Evolutionary conservation across 768 basidiomycete species (phyloP).

Genomic region (Xerocomellus chrysenteron): DNA sequence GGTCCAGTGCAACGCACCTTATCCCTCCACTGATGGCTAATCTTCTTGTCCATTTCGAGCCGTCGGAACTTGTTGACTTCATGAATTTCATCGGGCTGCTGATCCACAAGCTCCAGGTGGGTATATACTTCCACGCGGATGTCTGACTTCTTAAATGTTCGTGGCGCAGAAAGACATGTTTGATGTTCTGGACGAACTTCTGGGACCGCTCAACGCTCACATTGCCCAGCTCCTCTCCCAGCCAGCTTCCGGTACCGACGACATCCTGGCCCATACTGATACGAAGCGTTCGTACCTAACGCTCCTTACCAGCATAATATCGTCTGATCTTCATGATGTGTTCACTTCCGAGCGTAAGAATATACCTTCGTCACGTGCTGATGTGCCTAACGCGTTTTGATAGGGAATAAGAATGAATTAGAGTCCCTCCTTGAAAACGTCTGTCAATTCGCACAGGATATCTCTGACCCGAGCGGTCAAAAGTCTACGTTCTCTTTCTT

Average conservation of each 20-base stretch:
- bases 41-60: conserved; percentile 89
- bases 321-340: conserved; percentile 75
- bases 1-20: conserved; percentile 79
- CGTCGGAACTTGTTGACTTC: conserved; percentile 90
- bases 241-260: conserved; percentile 85
- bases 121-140: conserved; percentile 3
- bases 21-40: conserved; percentile 89
- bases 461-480: conserved; percentile 73
- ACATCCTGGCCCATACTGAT: conserved; percentile 70
- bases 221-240: conserved; percentile 78
- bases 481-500: conserved; percentile 82
- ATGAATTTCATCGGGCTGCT: conserved; percentile 92
- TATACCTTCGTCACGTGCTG: conserved; percentile 18
- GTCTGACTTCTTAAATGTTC: background rate
- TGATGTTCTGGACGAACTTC: conserved; percentile 84
- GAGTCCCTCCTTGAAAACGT: conserved; percentile 77
- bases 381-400: conserved; percentile 1
- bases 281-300: conserved; percentile 88
- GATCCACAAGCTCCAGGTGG: conserved; percentile 87
- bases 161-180: conserved; percentile 72
- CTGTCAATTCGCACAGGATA: conserved; percentile 68
- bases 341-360: conserved; percentile 81
- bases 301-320: conserved; percentile 78
- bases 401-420: conserved; percentile 64
- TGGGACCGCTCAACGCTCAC: conserved; percentile 82